phyloP scores from a whole-genome alignment of 495 filamentous ascomycete genomes.

The Jackrogersella multiformis region DNA sequence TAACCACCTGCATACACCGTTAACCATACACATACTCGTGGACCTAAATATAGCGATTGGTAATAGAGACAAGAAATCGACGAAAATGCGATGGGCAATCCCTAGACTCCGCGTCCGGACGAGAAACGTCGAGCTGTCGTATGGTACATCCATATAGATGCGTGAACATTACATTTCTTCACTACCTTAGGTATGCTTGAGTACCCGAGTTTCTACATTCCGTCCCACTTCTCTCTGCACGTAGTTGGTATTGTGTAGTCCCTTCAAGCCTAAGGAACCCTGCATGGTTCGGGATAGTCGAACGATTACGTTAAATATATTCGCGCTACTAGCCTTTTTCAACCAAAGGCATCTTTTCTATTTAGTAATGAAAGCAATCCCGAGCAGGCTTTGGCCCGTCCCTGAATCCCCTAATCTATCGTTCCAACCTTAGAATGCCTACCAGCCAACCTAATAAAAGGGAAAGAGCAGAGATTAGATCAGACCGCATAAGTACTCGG shows the following conservation, averaged over 20 bases:
- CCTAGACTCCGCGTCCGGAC: slow-evolving; percentile 10
- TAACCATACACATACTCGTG: neutral
- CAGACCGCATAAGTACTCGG: slow-evolving; percentile 33
- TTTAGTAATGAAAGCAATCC: slow-evolving; percentile 56
- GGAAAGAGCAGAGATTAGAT: slow-evolving; percentile 34
- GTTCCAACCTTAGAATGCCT: slow-evolving; percentile 27
- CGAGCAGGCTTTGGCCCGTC: slow-evolving; percentile 39
- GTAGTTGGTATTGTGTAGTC: too few species aligned
- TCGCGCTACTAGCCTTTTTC: slow-evolving; percentile 49
- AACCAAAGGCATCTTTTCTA: slow-evolving; percentile 52
- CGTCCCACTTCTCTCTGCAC: slow-evolving; percentile 30
- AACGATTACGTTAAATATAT: slow-evolving; percentile 64
- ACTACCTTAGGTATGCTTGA: too few species aligned
- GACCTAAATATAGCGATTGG: slow-evolving; percentile 14
- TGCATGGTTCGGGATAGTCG: slow-evolving; percentile 53
- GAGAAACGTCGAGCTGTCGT: neutral
- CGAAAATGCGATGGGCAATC: slow-evolving; percentile 1
- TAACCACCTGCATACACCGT: too few species aligned
- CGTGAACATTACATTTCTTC: neutral
- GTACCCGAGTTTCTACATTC: neutral
- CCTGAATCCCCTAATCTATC: slow-evolving; percentile 36
- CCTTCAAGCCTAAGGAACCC: slow-evolving; percentile 35
- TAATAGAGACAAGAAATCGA: slow-evolving; percentile 7
- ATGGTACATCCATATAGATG: slow-evolving; percentile 8
- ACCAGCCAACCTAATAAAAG: too few species aligned